Evolutionary conservation across 2,329 filamentous ascomycete species (phyloP), one percentile per base, ranked within the genome.

Genomic region (Aspergillus latus): DNA sequence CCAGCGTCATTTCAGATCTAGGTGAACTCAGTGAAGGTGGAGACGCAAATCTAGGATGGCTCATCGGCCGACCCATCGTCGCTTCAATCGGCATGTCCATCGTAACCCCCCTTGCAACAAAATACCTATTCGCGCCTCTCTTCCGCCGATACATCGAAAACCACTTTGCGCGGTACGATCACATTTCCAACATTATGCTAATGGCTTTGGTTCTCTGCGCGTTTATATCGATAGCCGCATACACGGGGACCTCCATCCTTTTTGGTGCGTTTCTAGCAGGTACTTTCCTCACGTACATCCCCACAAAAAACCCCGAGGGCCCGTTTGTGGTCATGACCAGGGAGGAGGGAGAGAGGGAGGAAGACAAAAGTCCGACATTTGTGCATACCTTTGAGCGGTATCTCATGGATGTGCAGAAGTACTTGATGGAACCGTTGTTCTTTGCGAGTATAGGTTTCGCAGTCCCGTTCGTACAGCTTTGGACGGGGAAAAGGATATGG

Each of bases 301-400:
- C 74, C 2, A 72, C 67, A 59, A 74, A 70, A 49, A 68, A 70
- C 7, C 66, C 72, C 1, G 67, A 70, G 11, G 68, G 66, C 1
- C 73, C 73, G 0, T 75, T 74, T 54, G 67, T 73, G 1, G 67
- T 72, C 7, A 63, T 68, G 59, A 69, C 62, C 16, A 68, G 68
- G 0, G 68, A 73, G 42, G 59, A 72, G n/a, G 72, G 69, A 2
- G 72, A 74, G 56, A 50, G 60, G 2, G 64, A 71, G 16, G 60
- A 47, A 1, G 56, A 69, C n/a, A 73, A 73, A 53, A 70, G 67
- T 5, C 74, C 73, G 3, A 73, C 67, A 0, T 76, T 76, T 47
- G 62, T 71, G 0, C 71, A 75, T 51, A 74, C 73, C 0, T 76
- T 75, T 53, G 72, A 75, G 52, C 58, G 59, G 8, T 77, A 76